Percentiles rank a stretch among this genome's conserved stretches.
Evolutionary conservation across 257 asterid species (phyloP).

Genomic region (Jaltomata sinuosa): DNA sequence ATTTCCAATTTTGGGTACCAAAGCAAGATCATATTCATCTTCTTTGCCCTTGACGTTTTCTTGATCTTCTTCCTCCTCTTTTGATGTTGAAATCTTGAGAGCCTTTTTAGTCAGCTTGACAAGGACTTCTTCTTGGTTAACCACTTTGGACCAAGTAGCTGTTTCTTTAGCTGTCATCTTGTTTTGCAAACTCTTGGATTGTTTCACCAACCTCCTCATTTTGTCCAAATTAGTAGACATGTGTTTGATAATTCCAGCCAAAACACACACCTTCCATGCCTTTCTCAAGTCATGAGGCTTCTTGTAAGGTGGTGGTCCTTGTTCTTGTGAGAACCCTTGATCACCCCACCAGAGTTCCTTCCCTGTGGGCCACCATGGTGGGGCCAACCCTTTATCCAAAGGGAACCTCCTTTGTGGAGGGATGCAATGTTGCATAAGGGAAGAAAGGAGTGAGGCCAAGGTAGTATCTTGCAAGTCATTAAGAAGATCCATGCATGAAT

Average conservation of each 20-base stretch:
- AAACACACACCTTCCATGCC: slow-evolving; percentile 47
- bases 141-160: slow-evolving; percentile 31
- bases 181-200: slow-evolving; percentile 49
- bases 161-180: slow-evolving; percentile 59
- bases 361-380: slow-evolving; percentile 84
- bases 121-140: slow-evolving; percentile 48
- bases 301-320: slow-evolving; percentile 53
- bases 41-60: not conserved
- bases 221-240: slow-evolving; percentile 36
- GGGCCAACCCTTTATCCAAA: slow-evolving; percentile 38
- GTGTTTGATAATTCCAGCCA: slow-evolving; percentile 52
- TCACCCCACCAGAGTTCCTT: slow-evolving; percentile 57
- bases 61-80: not conserved
- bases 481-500: slow-evolving; percentile 29
- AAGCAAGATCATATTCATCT: not conserved
- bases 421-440: slow-evolving; percentile 54
- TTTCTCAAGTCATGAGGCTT: slow-evolving; percentile 60
- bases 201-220: slow-evolving; percentile 36
- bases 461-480: slow-evolving; percentile 56
- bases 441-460: slow-evolving; percentile 51
- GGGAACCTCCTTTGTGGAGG: slow-evolving; percentile 67
- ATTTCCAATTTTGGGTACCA: not conserved
- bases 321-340: slow-evolving; percentile 35
- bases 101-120: slow-evolving; percentile 9
- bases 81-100: slow-evolving; percentile 14